These are phyloP conservation scores for Crithidia sp. DNA, from an alignment of 208 protist genomes.

Conservation along the genomic window DNA sequence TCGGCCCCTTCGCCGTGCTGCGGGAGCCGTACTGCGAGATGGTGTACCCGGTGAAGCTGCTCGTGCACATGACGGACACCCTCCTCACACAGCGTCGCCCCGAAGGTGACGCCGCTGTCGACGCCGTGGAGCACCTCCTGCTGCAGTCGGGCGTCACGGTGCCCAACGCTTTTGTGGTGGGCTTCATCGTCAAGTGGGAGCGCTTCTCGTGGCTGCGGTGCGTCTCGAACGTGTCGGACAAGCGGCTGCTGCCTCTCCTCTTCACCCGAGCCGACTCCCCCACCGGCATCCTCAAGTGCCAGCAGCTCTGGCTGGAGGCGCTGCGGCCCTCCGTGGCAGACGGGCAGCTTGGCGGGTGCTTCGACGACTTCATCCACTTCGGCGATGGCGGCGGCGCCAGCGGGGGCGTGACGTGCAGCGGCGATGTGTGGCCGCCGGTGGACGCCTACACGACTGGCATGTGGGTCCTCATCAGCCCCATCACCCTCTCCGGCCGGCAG, in stretches of 20 bases:
- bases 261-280: conserved; percentile 23
- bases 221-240: conserved; percentile 38
- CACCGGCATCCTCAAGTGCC: conserved; percentile 17
- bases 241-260: conserved; percentile 32
- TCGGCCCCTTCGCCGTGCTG: conserved; percentile 41
- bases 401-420: conserved; percentile 33
- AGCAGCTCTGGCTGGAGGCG: conserved; percentile 41
- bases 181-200: conserved; percentile 39
- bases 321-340: background rate
- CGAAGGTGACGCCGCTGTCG: conserved; percentile 25
- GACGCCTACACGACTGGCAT: conserved; percentile 53
- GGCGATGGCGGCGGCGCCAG: conserved; percentile 44
- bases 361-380: conserved; percentile 47
- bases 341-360: background rate
- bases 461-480: conserved; percentile 53
- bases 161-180: conserved; percentile 32
- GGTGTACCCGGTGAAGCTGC: conserved; percentile 46
- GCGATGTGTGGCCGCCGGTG: conserved; percentile 56
- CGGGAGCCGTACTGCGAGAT: conserved; percentile 47
- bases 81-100: conserved; percentile 19
- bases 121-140: conserved; percentile 39
- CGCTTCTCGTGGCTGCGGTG: conserved; percentile 36
- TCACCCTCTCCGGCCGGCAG: conserved; percentile 15
- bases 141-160: conserved; percentile 37
- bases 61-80: conserved; percentile 37